phyloP scores from a whole-genome alignment of 495 filamentous ascomycete genomes.

The Aspergillus ellipticus region DNA sequence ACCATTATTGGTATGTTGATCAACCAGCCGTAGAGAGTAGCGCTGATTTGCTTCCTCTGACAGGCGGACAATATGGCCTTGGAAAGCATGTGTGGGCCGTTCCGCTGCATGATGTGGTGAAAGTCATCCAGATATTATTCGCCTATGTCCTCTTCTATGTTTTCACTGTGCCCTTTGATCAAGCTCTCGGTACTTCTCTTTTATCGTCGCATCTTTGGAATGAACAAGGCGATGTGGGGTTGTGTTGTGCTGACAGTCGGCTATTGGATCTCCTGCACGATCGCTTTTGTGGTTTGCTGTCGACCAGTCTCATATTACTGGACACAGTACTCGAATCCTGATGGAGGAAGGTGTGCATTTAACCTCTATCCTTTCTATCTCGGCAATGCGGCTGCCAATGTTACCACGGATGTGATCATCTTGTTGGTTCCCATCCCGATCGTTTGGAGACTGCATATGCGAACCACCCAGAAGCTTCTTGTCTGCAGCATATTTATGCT shows the following conservation, averaged over 20 bases:
- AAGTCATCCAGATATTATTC: constrained; percentile 9
- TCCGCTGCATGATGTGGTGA: constrained; percentile 8
- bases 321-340: constrained; percentile 13
- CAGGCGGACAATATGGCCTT: constrained; percentile 14
- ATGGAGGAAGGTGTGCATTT: constrained; percentile 10
- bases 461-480: constrained; percentile 24
- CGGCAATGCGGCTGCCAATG: constrained; percentile 18
- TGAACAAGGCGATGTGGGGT: constrained; percentile 11
- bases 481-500: constrained; percentile 31
- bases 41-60: neutral
- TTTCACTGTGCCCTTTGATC: constrained; percentile 14
- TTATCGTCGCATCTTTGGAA: constrained; percentile 18
- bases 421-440: constrained; percentile 34
- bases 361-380: constrained; percentile 15
- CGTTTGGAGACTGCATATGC: constrained; percentile 29
- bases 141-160: constrained; percentile 14
- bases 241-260: constrained; percentile 15
- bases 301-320: constrained; percentile 13
- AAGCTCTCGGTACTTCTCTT: constrained; percentile 20
- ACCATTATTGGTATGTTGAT: neutral
- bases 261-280: constrained; percentile 9
- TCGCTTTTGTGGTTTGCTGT: constrained; percentile 11
- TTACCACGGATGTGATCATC: constrained; percentile 34
- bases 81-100: constrained; percentile 19
- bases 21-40: neutral